Evolutionary conservation across 768 basidiomycete genomes (phyloP).

Genomic region (Leccinum uliginosum): DNA sequence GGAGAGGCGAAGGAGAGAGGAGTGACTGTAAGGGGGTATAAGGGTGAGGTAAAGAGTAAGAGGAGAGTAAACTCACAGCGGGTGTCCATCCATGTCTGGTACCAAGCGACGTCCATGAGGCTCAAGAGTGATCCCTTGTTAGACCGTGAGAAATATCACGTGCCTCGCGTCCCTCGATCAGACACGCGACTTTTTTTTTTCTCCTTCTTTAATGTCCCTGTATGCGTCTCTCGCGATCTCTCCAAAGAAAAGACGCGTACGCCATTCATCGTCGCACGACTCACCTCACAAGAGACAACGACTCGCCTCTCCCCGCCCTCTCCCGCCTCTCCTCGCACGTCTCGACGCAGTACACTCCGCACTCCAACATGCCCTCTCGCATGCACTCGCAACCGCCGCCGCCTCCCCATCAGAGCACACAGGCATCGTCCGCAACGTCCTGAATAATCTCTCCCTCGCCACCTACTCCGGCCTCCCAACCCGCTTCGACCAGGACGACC

Average conservation of each 20-base stretch:
- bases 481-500: conserved; percentile 62
- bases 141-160: conserved; percentile 29
- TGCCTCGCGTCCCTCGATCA: conserved; percentile 29
- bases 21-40: background rate
- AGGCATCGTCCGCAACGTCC: conserved; percentile 70
- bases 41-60: background rate
- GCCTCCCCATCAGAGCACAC: conserved; percentile 74
- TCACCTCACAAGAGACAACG: conserved; percentile 63
- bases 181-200: conserved; percentile 2
- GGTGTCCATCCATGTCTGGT: conserved; percentile 16
- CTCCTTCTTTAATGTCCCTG: conserved; percentile 8
- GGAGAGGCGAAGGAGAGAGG: background rate
- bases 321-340: conserved; percentile 59
- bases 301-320: conserved; percentile 40
- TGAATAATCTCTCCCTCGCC: conserved; percentile 69
- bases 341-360: conserved; percentile 62
- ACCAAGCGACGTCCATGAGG: conserved; percentile 1
- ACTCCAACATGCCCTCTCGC: conserved; percentile 78
- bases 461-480: conserved; percentile 65
- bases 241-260: conserved; percentile 63
- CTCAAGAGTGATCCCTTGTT: background rate
- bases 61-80: conserved; percentile 7
- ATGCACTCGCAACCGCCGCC: conserved; percentile 79
- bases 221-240: conserved; percentile 51
- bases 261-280: conserved; percentile 31